phyloP scores from a whole-genome alignment of 1,284 basidiomycete species.

The Cryptococcus sp. region DNA sequence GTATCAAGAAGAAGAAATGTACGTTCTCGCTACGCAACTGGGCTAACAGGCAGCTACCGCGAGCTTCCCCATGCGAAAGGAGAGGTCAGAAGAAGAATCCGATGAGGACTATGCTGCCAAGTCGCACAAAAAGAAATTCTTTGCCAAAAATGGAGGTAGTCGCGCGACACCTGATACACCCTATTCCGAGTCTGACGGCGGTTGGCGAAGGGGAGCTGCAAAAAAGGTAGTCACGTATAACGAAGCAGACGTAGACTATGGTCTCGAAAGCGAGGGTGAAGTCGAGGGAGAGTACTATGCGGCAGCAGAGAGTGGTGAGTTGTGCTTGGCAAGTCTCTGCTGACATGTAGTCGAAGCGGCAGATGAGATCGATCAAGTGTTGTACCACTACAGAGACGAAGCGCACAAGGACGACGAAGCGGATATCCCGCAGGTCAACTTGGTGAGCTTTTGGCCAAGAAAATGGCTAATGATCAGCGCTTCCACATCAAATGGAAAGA shows the following conservation, averaged over 20 bases:
- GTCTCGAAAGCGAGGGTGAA: slow-evolving; percentile 70
- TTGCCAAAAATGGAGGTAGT: slow-evolving; percentile 55
- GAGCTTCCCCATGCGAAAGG: slow-evolving; percentile 33
- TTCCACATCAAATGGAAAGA: slow-evolving; percentile 97
- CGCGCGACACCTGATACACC: slow-evolving; percentile 38
- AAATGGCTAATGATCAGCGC: slow-evolving; percentile 59
- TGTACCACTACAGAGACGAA: slow-evolving; percentile 79
- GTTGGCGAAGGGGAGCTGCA: slow-evolving; percentile 77
- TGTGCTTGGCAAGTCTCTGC: not conserved
- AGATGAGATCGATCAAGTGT: slow-evolving; percentile 86
- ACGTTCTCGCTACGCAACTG: slow-evolving; percentile 5
- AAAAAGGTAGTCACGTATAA: slow-evolving; percentile 78
- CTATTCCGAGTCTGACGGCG: slow-evolving; percentile 55
- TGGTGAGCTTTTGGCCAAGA: slow-evolving; percentile 59
- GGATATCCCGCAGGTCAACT: slow-evolving; percentile 80
- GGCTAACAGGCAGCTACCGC: slow-evolving; percentile 19
- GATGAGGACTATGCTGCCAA: slow-evolving; percentile 85
- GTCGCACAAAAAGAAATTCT: slow-evolving; percentile 81
- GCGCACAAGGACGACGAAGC: slow-evolving; percentile 70
- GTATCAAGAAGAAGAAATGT: slow-evolving; percentile 25
- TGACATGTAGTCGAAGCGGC: slow-evolving; percentile 22
- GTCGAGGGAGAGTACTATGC: slow-evolving; percentile 73
- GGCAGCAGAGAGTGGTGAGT: slow-evolving; percentile 42
- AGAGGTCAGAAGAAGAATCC: slow-evolving; percentile 54
- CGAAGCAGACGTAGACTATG: slow-evolving; percentile 54